Conservation (phyloP, 2,329 filamentous ascomycete genomes). For the Alternaria incomplexa region DNA sequence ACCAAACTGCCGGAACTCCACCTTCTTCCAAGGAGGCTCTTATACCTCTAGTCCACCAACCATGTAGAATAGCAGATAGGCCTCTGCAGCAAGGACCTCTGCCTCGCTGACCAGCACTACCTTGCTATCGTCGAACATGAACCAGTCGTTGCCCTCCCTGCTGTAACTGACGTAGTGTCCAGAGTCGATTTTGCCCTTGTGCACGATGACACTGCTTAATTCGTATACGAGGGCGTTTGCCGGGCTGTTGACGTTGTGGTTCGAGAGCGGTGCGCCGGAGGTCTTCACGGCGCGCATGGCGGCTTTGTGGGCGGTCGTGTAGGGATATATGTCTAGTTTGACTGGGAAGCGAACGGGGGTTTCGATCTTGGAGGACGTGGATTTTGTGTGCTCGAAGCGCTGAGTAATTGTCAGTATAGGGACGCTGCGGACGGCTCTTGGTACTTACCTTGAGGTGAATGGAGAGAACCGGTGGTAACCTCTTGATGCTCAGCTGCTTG, state of each 20-base stretch:
- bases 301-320: conserved; percentile 69
- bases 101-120: conserved; percentile 83
- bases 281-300: conserved; percentile 28
- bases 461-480: conserved; percentile 84
- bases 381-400: conserved; percentile 78
- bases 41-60: conserved; percentile 41
- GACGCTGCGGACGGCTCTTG: neutral
- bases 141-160: conserved; percentile 85
- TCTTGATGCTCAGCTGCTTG: conserved; percentile 83
- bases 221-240: conserved; percentile 75
- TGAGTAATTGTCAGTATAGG: conserved; percentile 28
- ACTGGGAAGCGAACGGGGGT: conserved; percentile 85
- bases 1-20: neutral
- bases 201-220: conserved; percentile 86
- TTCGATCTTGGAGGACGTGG: conserved; percentile 83
- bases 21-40: neutral
- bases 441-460: conserved; percentile 83
- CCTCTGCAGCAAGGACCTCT: conserved; percentile 83
- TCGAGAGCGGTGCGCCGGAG: conserved; percentile 47
- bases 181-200: conserved; percentile 90
- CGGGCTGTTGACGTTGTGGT: conserved; percentile 41
- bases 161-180: conserved; percentile 94
- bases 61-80: conserved; percentile 87
- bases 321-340: conserved; percentile 87
- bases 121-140: conserved; percentile 93